Evolutionary conservation across 768 basidiomycete genomes (phyloP).

Genomic region (Russula earlei): DNA sequence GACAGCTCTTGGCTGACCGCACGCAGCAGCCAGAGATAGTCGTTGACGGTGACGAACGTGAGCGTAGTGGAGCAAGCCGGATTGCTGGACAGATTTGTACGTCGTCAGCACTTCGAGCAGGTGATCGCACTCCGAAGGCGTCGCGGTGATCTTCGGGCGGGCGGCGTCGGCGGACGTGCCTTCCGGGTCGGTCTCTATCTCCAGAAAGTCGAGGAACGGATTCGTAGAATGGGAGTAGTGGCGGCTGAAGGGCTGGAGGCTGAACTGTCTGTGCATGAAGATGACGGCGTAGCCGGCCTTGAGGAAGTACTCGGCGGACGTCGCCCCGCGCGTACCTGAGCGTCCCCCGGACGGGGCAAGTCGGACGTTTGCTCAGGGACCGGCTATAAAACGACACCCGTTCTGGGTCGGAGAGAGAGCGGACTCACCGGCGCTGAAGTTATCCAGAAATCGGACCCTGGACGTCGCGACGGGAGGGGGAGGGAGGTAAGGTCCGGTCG

Average conservation of each 20-base stretch:
- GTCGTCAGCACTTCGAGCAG: slow-evolving; percentile 64
- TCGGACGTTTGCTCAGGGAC: no score
- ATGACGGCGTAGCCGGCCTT: slow-evolving; percentile 93
- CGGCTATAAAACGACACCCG: background rate
- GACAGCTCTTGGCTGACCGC: slow-evolving; percentile 75
- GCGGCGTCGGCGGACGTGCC: slow-evolving; percentile 1
- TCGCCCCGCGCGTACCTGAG: slow-evolving; percentile 88
- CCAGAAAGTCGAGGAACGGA: slow-evolving; percentile 92
- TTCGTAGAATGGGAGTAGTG: slow-evolving; percentile 98
- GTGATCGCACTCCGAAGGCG: slow-evolving; percentile 49
- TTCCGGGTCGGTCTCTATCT: slow-evolving; percentile 37
- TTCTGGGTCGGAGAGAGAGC: slow-evolving; percentile 3
- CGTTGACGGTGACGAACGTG: slow-evolving; percentile 89
- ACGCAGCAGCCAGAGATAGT: slow-evolving; percentile 88
- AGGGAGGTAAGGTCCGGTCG: slow-evolving; percentile 13
- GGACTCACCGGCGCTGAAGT: slow-evolving; percentile 87
- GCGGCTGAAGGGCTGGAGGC: slow-evolving; percentile 91
- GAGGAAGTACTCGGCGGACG: slow-evolving; percentile 97
- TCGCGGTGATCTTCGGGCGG: slow-evolving; percentile 54
- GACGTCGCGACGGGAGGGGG: slow-evolving; percentile 18
- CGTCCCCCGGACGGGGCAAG: no score
- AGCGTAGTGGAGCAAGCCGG: slow-evolving; percentile 74
- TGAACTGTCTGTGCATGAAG: slow-evolving; percentile 97
- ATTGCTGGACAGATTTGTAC: slow-evolving; percentile 72
- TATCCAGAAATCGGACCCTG: slow-evolving; percentile 96